Evolutionary conservation across 495 filamentous ascomycete species (phyloP), one percentile per base, ranked within the genome.

Genomic region (Geopyxis carbonaria): DNA sequence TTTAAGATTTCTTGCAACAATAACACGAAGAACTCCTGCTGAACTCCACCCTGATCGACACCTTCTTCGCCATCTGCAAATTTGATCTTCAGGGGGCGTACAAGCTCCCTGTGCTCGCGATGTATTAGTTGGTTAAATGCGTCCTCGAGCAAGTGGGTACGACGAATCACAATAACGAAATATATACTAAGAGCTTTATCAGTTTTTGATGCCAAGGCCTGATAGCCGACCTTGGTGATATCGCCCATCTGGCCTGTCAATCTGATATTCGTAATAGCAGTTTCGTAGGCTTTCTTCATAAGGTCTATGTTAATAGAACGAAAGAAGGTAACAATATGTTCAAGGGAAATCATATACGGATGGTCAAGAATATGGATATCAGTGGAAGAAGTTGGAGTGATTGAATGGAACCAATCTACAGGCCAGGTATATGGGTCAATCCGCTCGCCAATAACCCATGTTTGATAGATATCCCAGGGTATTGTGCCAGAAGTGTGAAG

Each of bases 11-110:
- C 76, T 4, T 65, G 71, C 47, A 92, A 72, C 36, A 79, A 72
- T 25, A 93, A 50, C 22, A 80, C 73, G 61, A 97, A 94, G 59
- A 93, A 95, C 43, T 97, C 89, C 53, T 87, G 85, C 44, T 92
- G 83, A 3, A 95, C 83, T 34, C 89, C 89, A 38, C 89, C 89
- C 40, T 85, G 80, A 59, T 97, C 89, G 14, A 87, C 66, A 1
- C 89, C 89, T 51, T 91, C 78, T 59, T 94, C 89, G 11, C 84
- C 82, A 53, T 79, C 76, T 3, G 81, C 82, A 46, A 95, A 73
- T 31, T 79, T 73, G 21, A 97, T 78, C 45, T 92, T 93, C 20
- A 97, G 61, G 0, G 89, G 89, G 22, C 78, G 70, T 58, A 84
- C 64, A 3, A 95, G 63, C 58, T 93, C 81, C 19, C 81, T 69